Percentiles rank a stretch among this genome's conserved stretches.
Evolutionary conservation across 106 monocot genomes (phyloP).

Genomic region (Acorus calamus): DNA sequence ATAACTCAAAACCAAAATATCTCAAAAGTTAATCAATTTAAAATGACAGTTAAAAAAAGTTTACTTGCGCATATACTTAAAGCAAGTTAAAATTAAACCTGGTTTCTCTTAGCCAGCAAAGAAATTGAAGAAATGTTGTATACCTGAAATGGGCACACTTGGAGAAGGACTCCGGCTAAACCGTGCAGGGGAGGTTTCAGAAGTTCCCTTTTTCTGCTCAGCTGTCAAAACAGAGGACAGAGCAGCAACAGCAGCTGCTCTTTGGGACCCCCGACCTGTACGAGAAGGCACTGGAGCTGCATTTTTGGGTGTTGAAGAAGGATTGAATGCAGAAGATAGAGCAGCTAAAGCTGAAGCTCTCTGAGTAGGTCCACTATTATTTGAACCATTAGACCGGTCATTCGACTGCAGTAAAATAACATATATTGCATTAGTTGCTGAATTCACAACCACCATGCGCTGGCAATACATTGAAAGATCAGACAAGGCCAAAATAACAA

Average conservation of each 20-base stretch:
- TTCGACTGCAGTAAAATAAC: conserved; percentile 18
- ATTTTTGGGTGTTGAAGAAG: conserved; percentile 35
- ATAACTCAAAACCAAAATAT: too few relatives aligned
- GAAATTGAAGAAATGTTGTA: not conserved
- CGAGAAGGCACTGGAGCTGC: conserved; percentile 30
- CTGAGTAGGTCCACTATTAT: conserved; percentile 42
- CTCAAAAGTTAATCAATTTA: too few relatives aligned
- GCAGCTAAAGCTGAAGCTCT: conserved; percentile 63
- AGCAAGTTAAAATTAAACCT: too few relatives aligned
- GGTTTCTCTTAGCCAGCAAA: conserved; percentile 10
- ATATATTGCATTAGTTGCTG: too few relatives aligned
- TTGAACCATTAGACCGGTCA: conserved; percentile 31
- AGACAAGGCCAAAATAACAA: too few relatives aligned
- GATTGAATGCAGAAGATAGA: conserved; percentile 67
- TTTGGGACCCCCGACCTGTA: conserved; percentile 54
- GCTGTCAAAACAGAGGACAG: conserved; percentile 73
- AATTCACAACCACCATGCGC: too few relatives aligned
- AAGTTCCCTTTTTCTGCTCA: conserved; percentile 35
- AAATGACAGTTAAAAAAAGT: too few relatives aligned
- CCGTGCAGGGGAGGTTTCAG: conserved; percentile 29
- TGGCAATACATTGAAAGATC: too few relatives aligned
- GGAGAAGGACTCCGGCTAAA: conserved; percentile 50
- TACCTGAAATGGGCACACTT: conserved; percentile 32
- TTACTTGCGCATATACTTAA: too few relatives aligned
- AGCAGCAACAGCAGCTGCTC: conserved; percentile 95